A percentile compares a stretch with the other conserved stretches of the same genome.
Evolutionary conservation across 2,329 filamentous ascomycete species (phyloP).

Genomic region (Dactylellina drechsleri): DNA sequence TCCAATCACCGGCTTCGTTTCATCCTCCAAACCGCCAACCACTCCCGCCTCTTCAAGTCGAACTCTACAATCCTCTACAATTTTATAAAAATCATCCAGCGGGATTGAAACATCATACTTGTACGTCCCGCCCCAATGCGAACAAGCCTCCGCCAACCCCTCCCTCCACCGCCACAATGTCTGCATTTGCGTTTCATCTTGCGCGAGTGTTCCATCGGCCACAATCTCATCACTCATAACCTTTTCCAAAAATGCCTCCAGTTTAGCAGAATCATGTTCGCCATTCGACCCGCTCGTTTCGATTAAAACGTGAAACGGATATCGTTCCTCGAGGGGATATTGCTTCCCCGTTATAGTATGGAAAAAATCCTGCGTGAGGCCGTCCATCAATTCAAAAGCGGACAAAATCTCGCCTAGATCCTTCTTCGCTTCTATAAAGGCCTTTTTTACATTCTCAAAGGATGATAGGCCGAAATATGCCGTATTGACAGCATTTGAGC

Average conservation of each 20-base stretch:
- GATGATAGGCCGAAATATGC: slow-evolving; percentile 89
- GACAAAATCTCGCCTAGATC: slow-evolving; percentile 95
- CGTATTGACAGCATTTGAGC: slow-evolving; percentile 88
- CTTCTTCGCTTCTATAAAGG: slow-evolving; percentile 87
- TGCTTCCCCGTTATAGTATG: slow-evolving; percentile 78
- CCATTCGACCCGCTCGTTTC: slow-evolving; percentile 95
- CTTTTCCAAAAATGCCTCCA: slow-evolving; percentile 87
- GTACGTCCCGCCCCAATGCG: slow-evolving; percentile 93
- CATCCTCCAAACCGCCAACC: slow-evolving; percentile 65
- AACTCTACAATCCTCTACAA: slow-evolving; percentile 85
- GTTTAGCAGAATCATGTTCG: slow-evolving; percentile 85
- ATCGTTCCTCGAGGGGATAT: slow-evolving; percentile 75
- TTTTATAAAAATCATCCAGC: slow-evolving; percentile 81
- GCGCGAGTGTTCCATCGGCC: slow-evolving; percentile 86
- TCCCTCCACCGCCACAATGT: slow-evolving; percentile 92
- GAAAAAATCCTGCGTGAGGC: slow-evolving; percentile 80
- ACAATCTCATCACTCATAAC: slow-evolving; percentile 91
- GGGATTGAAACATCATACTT: slow-evolving; percentile 99
- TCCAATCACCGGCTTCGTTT: slow-evolving; percentile 80
- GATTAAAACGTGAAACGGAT: slow-evolving; percentile 95
- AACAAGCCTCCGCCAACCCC: slow-evolving; percentile 86
- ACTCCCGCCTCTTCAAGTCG: slow-evolving; percentile 79
- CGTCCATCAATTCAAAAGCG: slow-evolving; percentile 97
- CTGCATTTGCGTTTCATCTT: slow-evolving; percentile 89
- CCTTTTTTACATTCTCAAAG: slow-evolving; percentile 85